A percentile compares a stretch with the other conserved stretches of the same genome.
Evolutionary conservation across 768 basidiomycete genomes (phyloP).

Genomic region (Floccularia luteovirens): DNA sequence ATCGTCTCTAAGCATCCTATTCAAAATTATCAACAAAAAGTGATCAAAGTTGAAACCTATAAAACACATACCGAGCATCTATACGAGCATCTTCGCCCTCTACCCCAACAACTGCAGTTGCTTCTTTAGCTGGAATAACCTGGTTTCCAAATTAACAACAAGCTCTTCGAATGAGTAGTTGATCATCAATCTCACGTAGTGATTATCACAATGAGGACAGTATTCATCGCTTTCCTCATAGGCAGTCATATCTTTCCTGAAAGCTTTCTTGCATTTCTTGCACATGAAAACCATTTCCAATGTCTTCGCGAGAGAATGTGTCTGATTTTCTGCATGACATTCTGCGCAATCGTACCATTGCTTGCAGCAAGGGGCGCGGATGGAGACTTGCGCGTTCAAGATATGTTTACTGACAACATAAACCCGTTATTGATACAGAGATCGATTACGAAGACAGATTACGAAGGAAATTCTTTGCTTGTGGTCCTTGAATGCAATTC

Average conservation of each 20-base stretch:
- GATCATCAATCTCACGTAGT: constrained; percentile 65
- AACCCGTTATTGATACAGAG: neutral
- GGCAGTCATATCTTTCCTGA: constrained; percentile 85
- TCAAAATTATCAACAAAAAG: neutral
- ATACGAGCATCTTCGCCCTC: constrained; percentile 89
- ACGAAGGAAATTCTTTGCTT: too few species aligned
- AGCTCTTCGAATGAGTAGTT: neutral
- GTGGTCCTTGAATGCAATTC: too few species aligned
- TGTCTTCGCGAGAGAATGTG: constrained; percentile 66
- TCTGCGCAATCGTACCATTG: constrained; percentile 97
- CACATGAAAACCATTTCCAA: constrained; percentile 54
- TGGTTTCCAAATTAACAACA: constrained; percentile 18
- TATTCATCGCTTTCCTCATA: constrained; percentile 98
- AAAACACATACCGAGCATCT: constrained; percentile 66
- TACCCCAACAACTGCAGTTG: constrained; percentile 76
- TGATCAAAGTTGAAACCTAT: neutral
- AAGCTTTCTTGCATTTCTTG: constrained; percentile 75
- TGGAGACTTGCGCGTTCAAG: constrained; percentile 92
- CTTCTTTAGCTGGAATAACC: constrained; percentile 91
- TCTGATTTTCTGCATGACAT: constrained; percentile 84
- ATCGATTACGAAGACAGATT: neutral
- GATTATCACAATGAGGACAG: constrained; percentile 98
- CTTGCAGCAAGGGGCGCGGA: constrained; percentile 96
- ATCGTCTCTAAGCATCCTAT: constrained; percentile 87
- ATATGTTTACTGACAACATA: constrained; percentile 75